Evolutionary conservation across 257 asterid genomes (phyloP).

Genomic region (Solanum sejunctum): DNA sequence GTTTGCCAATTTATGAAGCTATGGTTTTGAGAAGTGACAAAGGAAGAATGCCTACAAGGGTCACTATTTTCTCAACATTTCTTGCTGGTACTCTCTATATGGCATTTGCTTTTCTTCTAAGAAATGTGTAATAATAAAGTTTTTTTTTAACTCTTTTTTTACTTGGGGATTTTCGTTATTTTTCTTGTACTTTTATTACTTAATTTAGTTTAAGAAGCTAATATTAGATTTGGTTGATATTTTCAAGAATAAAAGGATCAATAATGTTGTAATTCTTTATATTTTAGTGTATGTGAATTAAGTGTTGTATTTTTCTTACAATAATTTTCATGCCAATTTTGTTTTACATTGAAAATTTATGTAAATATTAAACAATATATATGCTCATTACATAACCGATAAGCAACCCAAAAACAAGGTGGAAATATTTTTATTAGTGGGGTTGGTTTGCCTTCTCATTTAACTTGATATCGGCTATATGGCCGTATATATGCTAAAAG

Average conservation of each 20-base stretch:
- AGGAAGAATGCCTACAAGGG: conserved; percentile 52
- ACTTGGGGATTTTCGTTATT: neutral
- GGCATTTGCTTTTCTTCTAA: neutral
- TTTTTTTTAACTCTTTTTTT: neutral
- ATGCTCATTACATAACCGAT: too few relatives aligned
- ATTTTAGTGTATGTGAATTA: too few relatives aligned
- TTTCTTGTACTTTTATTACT: neutral
- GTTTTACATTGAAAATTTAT: too few relatives aligned
- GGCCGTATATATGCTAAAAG: too few relatives aligned
- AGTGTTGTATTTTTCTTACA: too few relatives aligned
- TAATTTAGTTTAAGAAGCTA: neutral
- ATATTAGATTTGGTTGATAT: neutral
- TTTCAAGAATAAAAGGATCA: neutral
- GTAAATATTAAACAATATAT: too few relatives aligned
- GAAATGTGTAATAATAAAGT: neutral
- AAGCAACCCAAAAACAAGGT: too few relatives aligned
- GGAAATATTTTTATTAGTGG: too few relatives aligned
- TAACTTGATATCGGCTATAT: too few relatives aligned
- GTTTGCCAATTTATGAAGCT: conserved; percentile 60
- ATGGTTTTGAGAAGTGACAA: conserved; percentile 43
- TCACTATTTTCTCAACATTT: conserved; percentile 22
- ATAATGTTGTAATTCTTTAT: too few relatives aligned
- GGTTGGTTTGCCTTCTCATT: too few relatives aligned
- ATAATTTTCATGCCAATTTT: too few relatives aligned
- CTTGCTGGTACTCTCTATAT: conserved; percentile 20